phyloP scores from a whole-genome alignment of 2,329 filamentous ascomycete species.

The Mycosphaerella arachidis region DNA sequence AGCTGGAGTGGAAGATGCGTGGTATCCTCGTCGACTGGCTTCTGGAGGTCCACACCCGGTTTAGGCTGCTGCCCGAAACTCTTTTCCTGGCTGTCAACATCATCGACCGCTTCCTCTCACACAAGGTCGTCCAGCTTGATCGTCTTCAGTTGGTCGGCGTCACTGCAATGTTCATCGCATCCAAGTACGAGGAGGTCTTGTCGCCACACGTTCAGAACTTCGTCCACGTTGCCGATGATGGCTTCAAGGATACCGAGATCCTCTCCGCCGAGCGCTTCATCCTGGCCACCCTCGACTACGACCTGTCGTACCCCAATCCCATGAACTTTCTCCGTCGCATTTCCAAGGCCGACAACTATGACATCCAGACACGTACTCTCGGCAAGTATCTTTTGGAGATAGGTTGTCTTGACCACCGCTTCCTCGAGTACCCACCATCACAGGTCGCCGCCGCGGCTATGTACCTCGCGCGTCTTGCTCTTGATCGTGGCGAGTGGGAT shows the following conservation, averaged over 20 bases:
- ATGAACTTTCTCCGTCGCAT: conserved; percentile 99
- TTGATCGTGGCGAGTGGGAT: conserved; percentile 90
- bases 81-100: conserved; percentile 97
- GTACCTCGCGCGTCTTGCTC: conserved; percentile 86
- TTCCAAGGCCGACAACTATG: conserved; percentile 98
- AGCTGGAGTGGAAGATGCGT: conserved; percentile 97
- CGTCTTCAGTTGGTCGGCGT: conserved; percentile 94
- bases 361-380: conserved; percentile 93
- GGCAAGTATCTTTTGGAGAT: conserved; percentile 99
- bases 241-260: conserved; percentile 92
- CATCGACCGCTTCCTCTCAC: conserved; percentile 93
- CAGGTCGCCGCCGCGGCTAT: conserved; percentile 89
- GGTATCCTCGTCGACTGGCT: conserved; percentile 97
- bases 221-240: conserved; percentile 92
- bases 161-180: conserved; percentile 98
- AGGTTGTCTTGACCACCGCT: conserved; percentile 87
- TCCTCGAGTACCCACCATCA: conserved; percentile 84
- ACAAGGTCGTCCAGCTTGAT: conserved; percentile 92
- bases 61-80: conserved; percentile 91
- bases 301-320: conserved; percentile 96
- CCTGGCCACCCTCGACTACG: conserved; percentile 85
- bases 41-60: conserved; percentile 95
- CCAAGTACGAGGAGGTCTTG: conserved; percentile 97
- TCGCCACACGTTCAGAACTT: conserved; percentile 97
- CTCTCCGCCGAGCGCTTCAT: conserved; percentile 95